Conservation (phyloP, 2,329 filamentous ascomycete species). For the Claviceps fusiformis region DNA sequence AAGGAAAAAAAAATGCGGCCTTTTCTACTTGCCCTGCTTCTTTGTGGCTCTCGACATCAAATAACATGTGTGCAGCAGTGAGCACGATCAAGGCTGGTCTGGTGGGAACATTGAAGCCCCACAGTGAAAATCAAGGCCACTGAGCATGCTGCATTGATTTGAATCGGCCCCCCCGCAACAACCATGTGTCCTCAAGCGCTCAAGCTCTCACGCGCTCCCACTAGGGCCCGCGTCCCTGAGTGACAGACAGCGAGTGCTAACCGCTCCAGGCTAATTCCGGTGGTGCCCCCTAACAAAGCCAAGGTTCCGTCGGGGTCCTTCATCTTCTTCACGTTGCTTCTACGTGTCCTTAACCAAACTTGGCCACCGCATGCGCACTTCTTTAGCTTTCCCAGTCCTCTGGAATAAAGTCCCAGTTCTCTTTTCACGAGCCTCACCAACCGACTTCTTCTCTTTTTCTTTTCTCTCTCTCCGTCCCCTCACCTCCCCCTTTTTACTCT, state of each 20-base stretch:
- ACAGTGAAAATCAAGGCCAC: background rate
- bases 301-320: background rate
- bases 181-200: background rate
- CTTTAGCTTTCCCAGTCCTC: background rate
- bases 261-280: background rate
- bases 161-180: background rate
- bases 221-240: background rate
- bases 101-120: background rate
- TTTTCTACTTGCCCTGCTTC: background rate
- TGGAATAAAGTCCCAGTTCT: background rate
- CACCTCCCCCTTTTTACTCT: constrained; percentile 10
- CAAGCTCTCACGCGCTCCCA: background rate
- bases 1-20: too few species aligned
- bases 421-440: constrained; percentile 1
- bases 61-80: background rate
- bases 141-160: background rate
- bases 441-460: too few species aligned
- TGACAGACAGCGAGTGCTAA: background rate
- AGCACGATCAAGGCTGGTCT: background rate
- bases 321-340: constrained; percentile 1
- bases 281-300: background rate
- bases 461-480: constrained; percentile 1
- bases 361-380: background rate
- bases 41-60: background rate
- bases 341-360: constrained; percentile 12